Percentiles rank a stretch among this genome's conserved stretches.
Evolutionary conservation across 2,329 filamentous ascomycete genomes (phyloP).

Genomic region (Diaporthe velutina): DNA sequence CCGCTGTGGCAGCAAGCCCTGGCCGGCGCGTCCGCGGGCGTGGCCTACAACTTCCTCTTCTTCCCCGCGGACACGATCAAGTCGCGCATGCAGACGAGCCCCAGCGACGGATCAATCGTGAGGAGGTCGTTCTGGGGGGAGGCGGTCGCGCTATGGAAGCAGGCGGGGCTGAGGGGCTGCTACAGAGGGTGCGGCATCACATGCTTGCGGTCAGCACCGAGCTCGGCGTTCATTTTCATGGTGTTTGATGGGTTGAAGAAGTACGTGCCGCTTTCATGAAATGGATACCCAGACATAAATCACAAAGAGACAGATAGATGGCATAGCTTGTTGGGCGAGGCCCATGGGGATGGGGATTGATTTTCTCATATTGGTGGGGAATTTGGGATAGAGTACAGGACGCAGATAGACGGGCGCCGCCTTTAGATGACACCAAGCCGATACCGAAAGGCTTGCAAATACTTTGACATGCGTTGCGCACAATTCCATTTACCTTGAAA

Average conservation of each 20-base stretch:
- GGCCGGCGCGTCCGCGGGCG: conserved; percentile 88
- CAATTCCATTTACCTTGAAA: not conserved
- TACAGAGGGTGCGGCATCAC: conserved; percentile 98
- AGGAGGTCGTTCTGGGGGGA: conserved; percentile 80
- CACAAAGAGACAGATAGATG: conserved; percentile 37
- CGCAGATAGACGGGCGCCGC: conserved; percentile 4
- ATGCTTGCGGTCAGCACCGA: conserved; percentile 86
- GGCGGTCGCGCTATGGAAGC: conserved; percentile 79
- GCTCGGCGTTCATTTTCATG: conserved; percentile 98
- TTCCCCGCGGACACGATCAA: conserved; percentile 99
- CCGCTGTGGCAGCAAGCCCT: conserved; percentile 89
- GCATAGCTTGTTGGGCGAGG: not conserved
- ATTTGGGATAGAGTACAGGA: conserved; percentile 25
- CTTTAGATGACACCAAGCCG: not conserved
- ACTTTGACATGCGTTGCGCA: not conserved
- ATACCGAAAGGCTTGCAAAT: not conserved
- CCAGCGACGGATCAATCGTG: conserved; percentile 68
- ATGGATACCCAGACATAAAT: conserved; percentile 36
- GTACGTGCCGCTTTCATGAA: conserved; percentile 66
- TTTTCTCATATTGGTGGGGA: not conserved
- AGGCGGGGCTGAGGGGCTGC: conserved; percentile 85
- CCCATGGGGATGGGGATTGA: not conserved
- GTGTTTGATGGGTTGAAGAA: conserved; percentile 90
- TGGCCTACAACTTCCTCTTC: conserved; percentile 97
- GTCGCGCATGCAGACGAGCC: conserved; percentile 93